Evolutionary conservation across 352 stramenopile genomes (phyloP).

Genomic region (Elongisporangium anandrum): DNA sequence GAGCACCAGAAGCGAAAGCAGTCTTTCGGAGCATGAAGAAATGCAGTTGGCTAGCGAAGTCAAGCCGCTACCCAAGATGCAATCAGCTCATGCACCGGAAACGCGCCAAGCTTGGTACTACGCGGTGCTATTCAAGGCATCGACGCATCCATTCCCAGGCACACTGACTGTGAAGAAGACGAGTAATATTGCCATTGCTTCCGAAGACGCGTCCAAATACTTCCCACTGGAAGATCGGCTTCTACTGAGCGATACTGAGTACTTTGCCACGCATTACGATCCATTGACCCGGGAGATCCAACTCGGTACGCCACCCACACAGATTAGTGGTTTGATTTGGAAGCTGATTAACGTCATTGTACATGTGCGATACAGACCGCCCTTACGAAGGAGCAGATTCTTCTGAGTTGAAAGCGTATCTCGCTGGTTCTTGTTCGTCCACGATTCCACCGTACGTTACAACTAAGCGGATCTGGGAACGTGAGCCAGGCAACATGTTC

Average conservation of each 20-base stretch:
- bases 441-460: slow-evolving; percentile 53
- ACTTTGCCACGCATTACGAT: slow-evolving; percentile 42
- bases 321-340: neutral
- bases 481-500: slow-evolving; percentile 77
- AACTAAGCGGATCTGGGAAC: slow-evolving; percentile 64
- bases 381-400: slow-evolving; percentile 44
- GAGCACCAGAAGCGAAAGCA: neutral
- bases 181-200: slow-evolving; percentile 22
- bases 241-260: slow-evolving; percentile 52
- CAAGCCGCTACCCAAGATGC: neutral
- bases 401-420: slow-evolving; percentile 40
- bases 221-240: slow-evolving; percentile 60
- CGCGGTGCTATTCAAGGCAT: slow-evolving; percentile 60
- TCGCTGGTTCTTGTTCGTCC: slow-evolving; percentile 35
- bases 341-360: neutral
- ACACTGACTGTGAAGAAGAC: slow-evolving; percentile 37
- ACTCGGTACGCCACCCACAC: slow-evolving; percentile 26
- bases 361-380: slow-evolving; percentile 41
- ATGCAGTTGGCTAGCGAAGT: neutral
- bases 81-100: neutral
- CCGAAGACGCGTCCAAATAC: slow-evolving; percentile 46
- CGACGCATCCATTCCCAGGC: slow-evolving; percentile 47
- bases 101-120: slow-evolving; percentile 67
- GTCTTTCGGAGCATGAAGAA: slow-evolving; percentile 1
- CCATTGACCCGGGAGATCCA: slow-evolving; percentile 28